phyloP scores from a whole-genome alignment of 1,284 basidiomycete genomes.

The Marasmius sp. region DNA sequence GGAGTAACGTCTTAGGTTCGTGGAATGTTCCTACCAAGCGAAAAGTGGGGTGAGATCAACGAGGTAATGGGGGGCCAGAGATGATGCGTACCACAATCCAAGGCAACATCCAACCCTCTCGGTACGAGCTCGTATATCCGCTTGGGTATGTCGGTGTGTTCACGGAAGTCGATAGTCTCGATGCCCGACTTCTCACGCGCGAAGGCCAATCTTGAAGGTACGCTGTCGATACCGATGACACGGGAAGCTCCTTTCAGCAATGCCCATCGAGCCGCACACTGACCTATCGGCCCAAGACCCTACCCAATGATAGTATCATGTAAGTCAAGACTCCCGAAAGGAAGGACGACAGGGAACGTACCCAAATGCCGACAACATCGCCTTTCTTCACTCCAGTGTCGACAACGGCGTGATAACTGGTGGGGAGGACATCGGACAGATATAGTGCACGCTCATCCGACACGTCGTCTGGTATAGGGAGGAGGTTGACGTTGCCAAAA shows the following conservation, averaged over 20 bases:
- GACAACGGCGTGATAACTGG: constrained; percentile 72
- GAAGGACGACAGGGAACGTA: constrained; percentile 22
- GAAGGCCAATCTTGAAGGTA: constrained; percentile 61
- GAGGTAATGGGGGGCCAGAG: not conserved
- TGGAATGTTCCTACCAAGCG: constrained; percentile 69
- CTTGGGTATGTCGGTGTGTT: constrained; percentile 55
- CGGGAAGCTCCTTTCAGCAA: constrained; percentile 69
- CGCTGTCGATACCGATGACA: constrained; percentile 71
- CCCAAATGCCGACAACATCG: constrained; percentile 70
- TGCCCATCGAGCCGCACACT: constrained; percentile 61
- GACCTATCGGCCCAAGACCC: constrained; percentile 66
- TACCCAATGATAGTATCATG: constrained; percentile 16
- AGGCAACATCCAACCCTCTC: constrained; percentile 62
- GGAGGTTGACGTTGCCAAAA: constrained; percentile 68
- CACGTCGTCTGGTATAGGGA: constrained; percentile 67
- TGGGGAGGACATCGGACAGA: constrained; percentile 72
- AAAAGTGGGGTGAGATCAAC: not conserved
- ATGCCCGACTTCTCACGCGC: constrained; percentile 56
- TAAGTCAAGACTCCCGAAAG: not conserved
- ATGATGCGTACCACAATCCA: constrained; percentile 47
- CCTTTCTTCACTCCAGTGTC: constrained; percentile 69
- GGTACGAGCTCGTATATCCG: constrained; percentile 63
- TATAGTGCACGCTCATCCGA: constrained; percentile 65
- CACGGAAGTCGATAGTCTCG: constrained; percentile 65
- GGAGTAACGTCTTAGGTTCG: constrained; percentile 62